Evolutionary conservation across 305 asterid genomes (phyloP).

Genomic region (Ilex paraguariensis): DNA sequence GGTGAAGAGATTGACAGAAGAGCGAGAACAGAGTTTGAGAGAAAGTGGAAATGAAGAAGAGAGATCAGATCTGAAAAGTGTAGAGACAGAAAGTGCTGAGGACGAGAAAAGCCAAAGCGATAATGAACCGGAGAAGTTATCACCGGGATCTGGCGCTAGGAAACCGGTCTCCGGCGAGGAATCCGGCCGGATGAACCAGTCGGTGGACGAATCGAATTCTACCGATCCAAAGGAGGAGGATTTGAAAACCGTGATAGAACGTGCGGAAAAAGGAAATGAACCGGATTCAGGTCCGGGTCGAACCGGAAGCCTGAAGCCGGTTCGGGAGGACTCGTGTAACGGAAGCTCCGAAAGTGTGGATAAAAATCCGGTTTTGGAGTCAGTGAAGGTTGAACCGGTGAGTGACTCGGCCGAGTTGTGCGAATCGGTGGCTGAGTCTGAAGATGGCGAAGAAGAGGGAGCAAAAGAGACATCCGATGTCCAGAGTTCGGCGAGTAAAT

Average conservation of each 20-base stretch:
- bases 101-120: slow-evolving; percentile 20
- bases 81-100: slow-evolving; percentile 1
- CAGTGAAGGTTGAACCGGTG: slow-evolving; percentile 34
- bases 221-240: slow-evolving; percentile 47
- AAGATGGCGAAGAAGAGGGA: slow-evolving; percentile 40
- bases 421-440: slow-evolving; percentile 59
- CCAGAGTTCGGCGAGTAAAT: slow-evolving; percentile 65
- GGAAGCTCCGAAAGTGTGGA: slow-evolving; percentile 62
- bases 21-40: slow-evolving; percentile 27
- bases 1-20: slow-evolving; percentile 59
- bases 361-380: slow-evolving; percentile 21
- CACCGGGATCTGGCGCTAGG: slow-evolving; percentile 24
- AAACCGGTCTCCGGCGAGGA: slow-evolving; percentile 30
- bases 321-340: slow-evolving; percentile 51
- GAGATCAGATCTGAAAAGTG: slow-evolving; percentile 14
- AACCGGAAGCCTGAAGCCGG: slow-evolving; percentile 17
- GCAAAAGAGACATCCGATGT: slow-evolving; percentile 61
- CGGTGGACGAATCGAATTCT: slow-evolving; percentile 59
- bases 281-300: slow-evolving; percentile 16
- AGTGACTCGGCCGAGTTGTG: slow-evolving; percentile 33
- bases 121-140: slow-evolving; percentile 20
- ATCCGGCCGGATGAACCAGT: slow-evolving; percentile 36
- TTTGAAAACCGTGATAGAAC: slow-evolving; percentile 29
- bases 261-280: slow-evolving; percentile 21
- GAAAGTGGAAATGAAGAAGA: slow-evolving; percentile 1